phyloP scores from a whole-genome alignment of 176 grass and related monocot species.

The Rhynchospora breviuscula region DNA sequence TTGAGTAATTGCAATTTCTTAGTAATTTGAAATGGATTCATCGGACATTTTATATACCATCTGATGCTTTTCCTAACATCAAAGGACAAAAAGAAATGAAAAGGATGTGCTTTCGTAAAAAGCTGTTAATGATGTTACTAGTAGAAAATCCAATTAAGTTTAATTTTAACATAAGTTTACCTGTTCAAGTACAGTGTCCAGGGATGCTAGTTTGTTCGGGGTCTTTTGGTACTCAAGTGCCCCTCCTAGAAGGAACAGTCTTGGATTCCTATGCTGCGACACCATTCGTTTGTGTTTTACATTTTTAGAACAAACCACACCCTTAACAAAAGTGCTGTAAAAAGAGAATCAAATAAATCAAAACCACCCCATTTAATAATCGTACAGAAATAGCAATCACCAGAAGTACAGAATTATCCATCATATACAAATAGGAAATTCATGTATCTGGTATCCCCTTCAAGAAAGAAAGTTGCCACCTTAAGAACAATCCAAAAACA shows the following conservation, averaged over 20 bases:
- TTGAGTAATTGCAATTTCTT: not conserved
- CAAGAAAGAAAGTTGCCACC: not conserved
- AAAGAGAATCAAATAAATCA: constrained; percentile 47
- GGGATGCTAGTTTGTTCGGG: constrained; percentile 78
- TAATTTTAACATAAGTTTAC: constrained; percentile 14
- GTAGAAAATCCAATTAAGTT: not conserved
- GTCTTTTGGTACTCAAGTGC: constrained; percentile 80
- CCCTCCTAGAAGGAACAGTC: constrained; percentile 91
- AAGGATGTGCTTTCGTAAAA: not conserved
- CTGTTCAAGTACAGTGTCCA: constrained; percentile 74
- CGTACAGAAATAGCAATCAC: not conserved
- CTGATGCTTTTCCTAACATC: not conserved
- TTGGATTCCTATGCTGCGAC: constrained; percentile 81
- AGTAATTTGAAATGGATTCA: not conserved
- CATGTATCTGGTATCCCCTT: not conserved
- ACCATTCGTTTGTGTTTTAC: constrained; percentile 98
- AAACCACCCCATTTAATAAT: constrained; percentile 12
- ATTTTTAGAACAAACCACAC: constrained; percentile 98
- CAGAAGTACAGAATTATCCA: not conserved
- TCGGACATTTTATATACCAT: not conserved
- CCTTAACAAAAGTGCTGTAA: constrained; percentile 75
- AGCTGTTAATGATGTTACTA: not conserved
- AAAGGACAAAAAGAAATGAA: constrained; percentile 4
- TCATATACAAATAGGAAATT: not conserved
- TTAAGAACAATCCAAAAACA: not conserved